A percentile compares a stretch with the other conserved stretches of the same genome.
Evolutionary conservation across 2,329 filamentous ascomycete genomes (phyloP).

Genomic region (Curvularia lunata): DNA sequence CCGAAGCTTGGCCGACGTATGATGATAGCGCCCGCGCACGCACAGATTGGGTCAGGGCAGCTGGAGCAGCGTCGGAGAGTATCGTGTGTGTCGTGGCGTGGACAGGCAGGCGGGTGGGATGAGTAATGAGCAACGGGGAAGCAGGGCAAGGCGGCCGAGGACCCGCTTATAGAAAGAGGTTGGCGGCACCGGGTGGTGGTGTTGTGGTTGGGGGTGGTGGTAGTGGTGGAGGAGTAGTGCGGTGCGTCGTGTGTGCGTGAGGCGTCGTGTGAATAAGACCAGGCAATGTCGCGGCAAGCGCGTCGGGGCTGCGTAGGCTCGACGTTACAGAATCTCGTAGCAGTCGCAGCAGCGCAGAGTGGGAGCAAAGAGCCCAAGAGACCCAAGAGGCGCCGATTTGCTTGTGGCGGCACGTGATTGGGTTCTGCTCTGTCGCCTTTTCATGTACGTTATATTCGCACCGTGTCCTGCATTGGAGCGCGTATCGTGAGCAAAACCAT

Average conservation of each 20-base stretch:
- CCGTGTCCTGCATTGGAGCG: conserved; percentile 21
- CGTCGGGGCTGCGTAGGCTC: conserved; percentile 20
- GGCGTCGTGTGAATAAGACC: conserved; percentile 8
- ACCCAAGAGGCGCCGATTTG: not conserved
- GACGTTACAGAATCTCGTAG: conserved; percentile 18
- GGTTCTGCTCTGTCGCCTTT: conserved; percentile 16
- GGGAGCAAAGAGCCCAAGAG: not conserved
- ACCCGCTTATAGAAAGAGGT: conserved; percentile 17
- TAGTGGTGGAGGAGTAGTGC: not conserved
- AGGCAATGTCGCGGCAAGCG: conserved; percentile 32
- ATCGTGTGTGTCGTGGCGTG: not conserved
- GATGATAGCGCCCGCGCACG: conserved; percentile 12
- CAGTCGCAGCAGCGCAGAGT: not conserved
- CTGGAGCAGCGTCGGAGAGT: not conserved
- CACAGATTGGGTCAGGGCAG: not conserved
- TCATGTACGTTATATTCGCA: conserved; percentile 14
- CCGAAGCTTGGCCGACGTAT: conserved; percentile 30
- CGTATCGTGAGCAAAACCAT: conserved; percentile 17
- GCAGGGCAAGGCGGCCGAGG: conserved; percentile 20
- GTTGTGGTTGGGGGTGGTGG: too few relatives aligned
- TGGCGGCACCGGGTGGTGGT: too few relatives aligned
- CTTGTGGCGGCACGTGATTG: conserved; percentile 26
- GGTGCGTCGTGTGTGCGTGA: not conserved
- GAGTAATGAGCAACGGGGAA: conserved; percentile 4
- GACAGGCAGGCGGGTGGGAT: not conserved